Conservation (phyloP, 441 rosid species). For the Breynia disticha region DNA sequence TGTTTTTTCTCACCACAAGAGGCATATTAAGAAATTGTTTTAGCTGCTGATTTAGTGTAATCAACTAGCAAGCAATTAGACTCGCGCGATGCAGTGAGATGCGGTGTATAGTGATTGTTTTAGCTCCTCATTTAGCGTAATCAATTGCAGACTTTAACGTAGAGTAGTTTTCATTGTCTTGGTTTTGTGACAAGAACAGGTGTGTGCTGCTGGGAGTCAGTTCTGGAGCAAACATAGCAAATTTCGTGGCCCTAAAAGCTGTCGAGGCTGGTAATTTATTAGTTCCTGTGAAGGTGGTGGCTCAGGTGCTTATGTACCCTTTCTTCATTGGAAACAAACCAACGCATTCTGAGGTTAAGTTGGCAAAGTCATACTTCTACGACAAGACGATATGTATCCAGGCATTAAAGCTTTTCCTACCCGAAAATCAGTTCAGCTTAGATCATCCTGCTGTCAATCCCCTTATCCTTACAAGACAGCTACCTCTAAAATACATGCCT, state of each 20-base stretch:
- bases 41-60: too few species aligned
- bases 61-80: too few species aligned
- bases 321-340: slow-evolving; percentile 75
- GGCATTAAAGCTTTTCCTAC: slow-evolving; percentile 84
- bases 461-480: slow-evolving; percentile 47
- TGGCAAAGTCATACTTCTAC: slow-evolving; percentile 72
- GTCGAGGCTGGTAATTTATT: slow-evolving; percentile 59
- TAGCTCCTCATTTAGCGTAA: too few species aligned
- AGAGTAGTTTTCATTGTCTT: slow-evolving; percentile 4
- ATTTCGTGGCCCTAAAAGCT: slow-evolving; percentile 64
- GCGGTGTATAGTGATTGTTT: too few species aligned
- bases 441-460: slow-evolving; percentile 90
- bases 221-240: slow-evolving; percentile 85
- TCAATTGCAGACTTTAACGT: neutral
- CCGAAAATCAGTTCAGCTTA: slow-evolving; percentile 55
- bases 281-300: slow-evolving; percentile 80
- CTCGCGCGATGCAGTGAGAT: too few species aligned
- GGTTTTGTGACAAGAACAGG: slow-evolving; percentile 35
- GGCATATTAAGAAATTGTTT: too few species aligned
- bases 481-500: slow-evolving; percentile 72
- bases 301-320: slow-evolving; percentile 83
- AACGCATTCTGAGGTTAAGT: slow-evolving; percentile 62
- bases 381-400: slow-evolving; percentile 67
- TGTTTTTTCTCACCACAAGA: too few species aligned
- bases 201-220: slow-evolving; percentile 87